Base-by-base conservation (phyloP, 441 rosid species). In the Euphorbia schlechtendalii region DNA sequence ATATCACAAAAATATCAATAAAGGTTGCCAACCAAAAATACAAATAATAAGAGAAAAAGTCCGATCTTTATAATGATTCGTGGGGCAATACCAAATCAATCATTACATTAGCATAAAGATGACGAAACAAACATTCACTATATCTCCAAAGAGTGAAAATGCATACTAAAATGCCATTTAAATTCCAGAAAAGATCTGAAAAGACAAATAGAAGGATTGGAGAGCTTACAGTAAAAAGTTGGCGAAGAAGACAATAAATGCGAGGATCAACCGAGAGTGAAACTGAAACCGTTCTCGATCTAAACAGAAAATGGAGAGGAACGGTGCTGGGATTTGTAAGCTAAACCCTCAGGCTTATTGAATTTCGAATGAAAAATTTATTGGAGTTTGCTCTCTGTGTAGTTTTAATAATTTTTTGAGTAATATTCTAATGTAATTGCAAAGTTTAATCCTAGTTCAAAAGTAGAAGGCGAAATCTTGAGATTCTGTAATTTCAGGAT, bases 271-370 rank as follows among this genome's bases (percentile, higher is more conserved):
- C 45, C 24, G 40, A 40, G 24, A 27, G 15, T 4, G 4, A 6
- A 32, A 32, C 34, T 32, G 66, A 28, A 18, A 63, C n/a, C 25
- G 34, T n/a, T 25, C 11, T 28, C 41, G 66, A 62, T 62, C 66
- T 48, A 25, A 56, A 28, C n/a, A 14, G 25, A 17, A 46, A 7
- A 59, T 11, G 43, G 38, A 20, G 3, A 61, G 20, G 18, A 61
- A 10, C 25, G n/a, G 38, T 17, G 17, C 13, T 61, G 17, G 55
- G 48, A 62, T 48, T 22, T 62, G 8, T 14, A 28, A 62, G n/a
- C n/a, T n/a, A n/a, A n/a, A n/a, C n/a, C n/a, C n/a, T n/a, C n/a
- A n/a, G n/a, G n/a, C n/a, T 32, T 2, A 32, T 32, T 32, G 34
- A 32, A 32, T 32, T 32, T 32, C 34, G 34, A 32, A 32, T 32